phyloP scores from a whole-genome alignment of 805 yeast genomes.

The Candida cerambycidarum region DNA sequence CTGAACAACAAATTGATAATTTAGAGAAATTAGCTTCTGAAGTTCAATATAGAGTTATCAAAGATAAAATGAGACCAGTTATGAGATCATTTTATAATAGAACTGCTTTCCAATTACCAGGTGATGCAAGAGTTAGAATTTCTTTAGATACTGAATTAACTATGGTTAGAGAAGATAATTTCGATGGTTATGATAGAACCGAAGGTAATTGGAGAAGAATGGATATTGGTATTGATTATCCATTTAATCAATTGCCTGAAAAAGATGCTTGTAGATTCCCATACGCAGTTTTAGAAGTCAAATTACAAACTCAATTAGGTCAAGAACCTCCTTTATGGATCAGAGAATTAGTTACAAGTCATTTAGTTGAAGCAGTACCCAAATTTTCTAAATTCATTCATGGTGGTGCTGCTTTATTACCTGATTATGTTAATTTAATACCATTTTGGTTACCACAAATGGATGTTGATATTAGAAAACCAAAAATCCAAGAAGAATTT shows the following conservation, averaged over 20 bases:
- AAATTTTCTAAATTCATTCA: slow-evolving; percentile 97
- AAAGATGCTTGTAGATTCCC: slow-evolving; percentile 91
- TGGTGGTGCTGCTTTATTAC: slow-evolving; percentile 89
- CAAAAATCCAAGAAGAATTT: slow-evolving; percentile 56
- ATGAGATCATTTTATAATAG: slow-evolving; percentile 95
- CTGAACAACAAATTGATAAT: slow-evolving; percentile 82
- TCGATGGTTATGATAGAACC: slow-evolving; percentile 90
- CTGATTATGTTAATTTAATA: slow-evolving; percentile 76
- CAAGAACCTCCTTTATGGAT: slow-evolving; percentile 99
- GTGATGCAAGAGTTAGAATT: slow-evolving; percentile 98
- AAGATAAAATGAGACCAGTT: slow-evolving; percentile 86
- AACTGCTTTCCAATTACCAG: slow-evolving; percentile 98
- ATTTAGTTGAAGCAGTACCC: slow-evolving; percentile 96
- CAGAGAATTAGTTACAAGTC: slow-evolving; percentile 84
- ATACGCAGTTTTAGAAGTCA: slow-evolving; percentile 95
- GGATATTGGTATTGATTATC: slow-evolving; percentile 98
- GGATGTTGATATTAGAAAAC: slow-evolving; percentile 93
- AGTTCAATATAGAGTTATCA: slow-evolving; percentile 85
- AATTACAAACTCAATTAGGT: slow-evolving; percentile 95
- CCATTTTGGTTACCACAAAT: slow-evolving; percentile 99
- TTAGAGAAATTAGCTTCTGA: slow-evolving; percentile 91
- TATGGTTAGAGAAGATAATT: slow-evolving; percentile 97
- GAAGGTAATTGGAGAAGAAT: slow-evolving; percentile 95
- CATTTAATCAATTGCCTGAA: slow-evolving; percentile 82
- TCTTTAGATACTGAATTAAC: slow-evolving; percentile 94